A percentile compares a stretch with the other conserved stretches of the same genome.
Conservation (phyloP, 2,329 filamentous ascomycete species). For the Fusarium euwallaceae region DNA sequence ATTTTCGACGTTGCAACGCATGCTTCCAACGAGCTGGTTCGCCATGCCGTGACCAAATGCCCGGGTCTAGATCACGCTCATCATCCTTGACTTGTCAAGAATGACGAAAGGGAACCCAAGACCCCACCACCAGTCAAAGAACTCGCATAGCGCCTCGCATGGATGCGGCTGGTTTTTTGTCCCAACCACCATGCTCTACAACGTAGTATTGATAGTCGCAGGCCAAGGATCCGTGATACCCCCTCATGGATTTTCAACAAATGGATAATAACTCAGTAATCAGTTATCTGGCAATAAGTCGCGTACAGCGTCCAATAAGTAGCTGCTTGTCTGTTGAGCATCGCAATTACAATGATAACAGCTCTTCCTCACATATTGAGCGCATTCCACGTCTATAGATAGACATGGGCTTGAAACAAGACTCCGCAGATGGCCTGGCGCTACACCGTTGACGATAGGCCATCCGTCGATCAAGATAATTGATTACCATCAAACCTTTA, state of each 20-base stretch:
- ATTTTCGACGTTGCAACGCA: background rate
- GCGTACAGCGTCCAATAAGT: background rate
- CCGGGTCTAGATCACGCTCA: constrained; percentile 1
- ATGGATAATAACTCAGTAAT: background rate
- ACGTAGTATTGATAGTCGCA: background rate
- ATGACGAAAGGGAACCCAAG: background rate
- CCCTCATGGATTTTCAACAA: background rate
- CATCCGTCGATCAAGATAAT: background rate
- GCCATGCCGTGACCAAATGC: background rate
- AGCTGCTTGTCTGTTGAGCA: background rate
- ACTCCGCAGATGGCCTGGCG: too few species aligned
- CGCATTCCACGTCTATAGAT: background rate
- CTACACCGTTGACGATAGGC: background rate
- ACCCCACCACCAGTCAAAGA: background rate
- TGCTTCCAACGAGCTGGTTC: background rate
- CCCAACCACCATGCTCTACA: background rate
- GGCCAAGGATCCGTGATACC: background rate
- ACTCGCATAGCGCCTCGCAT: too few species aligned
- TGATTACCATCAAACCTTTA: background rate
- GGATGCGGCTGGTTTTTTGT: constrained; percentile 10
- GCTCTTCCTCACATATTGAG: background rate
- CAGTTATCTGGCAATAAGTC: background rate
- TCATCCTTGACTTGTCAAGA: constrained; percentile 4
- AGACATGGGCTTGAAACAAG: background rate
- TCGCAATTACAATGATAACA: background rate